These are phyloP conservation scores for Prunus yedoensis DNA, from an alignment of 331 rosid species.

Conservation along the genomic window DNA sequence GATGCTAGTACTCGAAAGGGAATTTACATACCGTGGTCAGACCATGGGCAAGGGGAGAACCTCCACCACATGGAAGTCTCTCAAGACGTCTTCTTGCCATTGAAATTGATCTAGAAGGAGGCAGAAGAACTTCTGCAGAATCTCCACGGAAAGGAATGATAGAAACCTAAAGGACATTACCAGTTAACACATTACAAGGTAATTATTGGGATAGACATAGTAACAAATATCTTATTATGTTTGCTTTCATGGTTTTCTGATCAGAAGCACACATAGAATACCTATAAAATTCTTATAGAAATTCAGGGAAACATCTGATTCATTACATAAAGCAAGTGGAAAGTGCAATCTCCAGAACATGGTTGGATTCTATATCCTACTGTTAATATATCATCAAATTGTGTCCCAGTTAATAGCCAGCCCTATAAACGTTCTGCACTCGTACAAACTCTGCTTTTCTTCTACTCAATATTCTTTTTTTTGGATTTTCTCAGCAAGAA, in stretches of 20 bases:
- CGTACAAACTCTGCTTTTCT: neutral
- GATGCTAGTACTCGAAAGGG: neutral
- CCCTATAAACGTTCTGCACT: neutral
- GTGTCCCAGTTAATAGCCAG: neutral
- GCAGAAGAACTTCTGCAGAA: conserved; percentile 94
- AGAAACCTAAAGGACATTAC: conserved; percentile 63
- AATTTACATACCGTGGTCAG: conserved; percentile 71
- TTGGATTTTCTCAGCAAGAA: neutral
- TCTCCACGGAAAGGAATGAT: conserved; percentile 99
- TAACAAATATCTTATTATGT: neutral
- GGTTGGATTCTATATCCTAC: neutral
- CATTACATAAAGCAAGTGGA: neutral
- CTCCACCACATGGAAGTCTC: conserved; percentile 99
- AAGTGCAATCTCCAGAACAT: neutral
- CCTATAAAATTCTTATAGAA: neutral
- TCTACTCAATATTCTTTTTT: neutral
- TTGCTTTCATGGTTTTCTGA: neutral
- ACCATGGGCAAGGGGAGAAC: conserved; percentile 99
- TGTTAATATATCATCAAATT: neutral
- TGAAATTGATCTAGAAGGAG: conserved; percentile 98
- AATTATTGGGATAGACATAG: neutral
- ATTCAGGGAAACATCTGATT: neutral
- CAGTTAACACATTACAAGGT: neutral
- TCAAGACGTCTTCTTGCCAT: conserved; percentile 98
- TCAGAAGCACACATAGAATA: neutral